Conservation (phyloP, 2,329 filamentous ascomycete species). For the Xylariales sp. region DNA sequence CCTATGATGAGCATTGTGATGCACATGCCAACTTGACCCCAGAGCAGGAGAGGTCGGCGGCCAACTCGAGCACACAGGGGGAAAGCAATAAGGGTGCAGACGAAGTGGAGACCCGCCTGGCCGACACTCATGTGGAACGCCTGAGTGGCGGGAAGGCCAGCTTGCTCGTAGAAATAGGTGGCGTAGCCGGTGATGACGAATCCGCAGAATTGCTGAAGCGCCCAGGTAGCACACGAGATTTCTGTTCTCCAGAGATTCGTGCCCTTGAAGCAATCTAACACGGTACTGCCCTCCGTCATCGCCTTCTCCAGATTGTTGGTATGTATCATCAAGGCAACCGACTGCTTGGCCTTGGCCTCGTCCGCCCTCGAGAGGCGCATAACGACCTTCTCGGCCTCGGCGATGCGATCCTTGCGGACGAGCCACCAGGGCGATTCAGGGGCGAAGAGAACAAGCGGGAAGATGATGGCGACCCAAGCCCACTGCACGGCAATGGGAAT, state of each 20-base stretch:
- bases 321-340: slow-evolving; percentile 4
- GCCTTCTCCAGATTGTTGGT: slow-evolving; percentile 8
- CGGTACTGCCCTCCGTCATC: slow-evolving; percentile 2
- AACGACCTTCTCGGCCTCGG: slow-evolving; percentile 4
- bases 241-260: slow-evolving; percentile 27
- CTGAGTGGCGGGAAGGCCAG: slow-evolving; percentile 13
- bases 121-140: slow-evolving; percentile 23
- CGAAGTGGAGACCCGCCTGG: slow-evolving; percentile 12
- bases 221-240: slow-evolving; percentile 21
- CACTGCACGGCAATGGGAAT: slow-evolving; percentile 40
- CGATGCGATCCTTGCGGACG: slow-evolving; percentile 27
- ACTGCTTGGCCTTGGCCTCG: slow-evolving; percentile 1
- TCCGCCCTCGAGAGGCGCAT: not conserved
- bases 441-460: slow-evolving; percentile 33
- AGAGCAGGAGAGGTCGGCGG: slow-evolving; percentile 8
- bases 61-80: slow-evolving; percentile 6
- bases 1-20: slow-evolving; percentile 6
- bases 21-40: slow-evolving; percentile 6
- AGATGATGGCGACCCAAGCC: slow-evolving; percentile 36
- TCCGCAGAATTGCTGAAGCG: slow-evolving; percentile 17
- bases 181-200: slow-evolving; percentile 18
- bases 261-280: slow-evolving; percentile 27
- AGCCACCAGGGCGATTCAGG: too few species aligned
- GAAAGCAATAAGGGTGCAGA: slow-evolving; percentile 7
- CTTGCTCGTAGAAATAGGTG: slow-evolving; percentile 24